These are phyloP conservation scores for Penicillium sp. DNA, from an alignment of 2,329 filamentous ascomycete genomes.

Conservation along the genomic window DNA sequence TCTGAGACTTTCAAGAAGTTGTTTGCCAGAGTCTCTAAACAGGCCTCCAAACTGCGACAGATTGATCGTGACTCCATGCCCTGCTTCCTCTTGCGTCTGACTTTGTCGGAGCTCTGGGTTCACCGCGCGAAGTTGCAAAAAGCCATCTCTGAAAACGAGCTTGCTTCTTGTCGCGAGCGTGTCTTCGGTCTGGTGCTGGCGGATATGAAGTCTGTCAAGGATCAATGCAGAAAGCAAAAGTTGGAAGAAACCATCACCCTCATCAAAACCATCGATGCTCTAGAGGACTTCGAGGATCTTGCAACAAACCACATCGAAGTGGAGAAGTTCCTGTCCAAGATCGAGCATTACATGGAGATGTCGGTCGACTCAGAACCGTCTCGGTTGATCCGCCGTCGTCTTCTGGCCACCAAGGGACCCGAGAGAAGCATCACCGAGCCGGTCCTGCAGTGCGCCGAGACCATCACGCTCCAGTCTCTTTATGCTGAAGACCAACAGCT, in stretches of 20 bases:
- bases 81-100: constrained; percentile 37
- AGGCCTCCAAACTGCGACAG: constrained; percentile 31
- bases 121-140: constrained; percentile 32
- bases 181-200: constrained; percentile 35
- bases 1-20: constrained; percentile 36
- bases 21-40: constrained; percentile 31
- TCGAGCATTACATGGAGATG: constrained; percentile 37
- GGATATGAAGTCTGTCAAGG: constrained; percentile 37
- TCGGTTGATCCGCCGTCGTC: constrained; percentile 34
- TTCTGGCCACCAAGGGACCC: constrained; percentile 31
- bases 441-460: constrained; percentile 35
- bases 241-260: constrained; percentile 35
- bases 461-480: constrained; percentile 37
- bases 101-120: constrained; percentile 35
- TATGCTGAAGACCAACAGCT: constrained; percentile 40
- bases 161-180: constrained; percentile 33
- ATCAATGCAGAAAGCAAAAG: constrained; percentile 36
- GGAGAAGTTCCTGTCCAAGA: constrained; percentile 36
- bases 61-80: constrained; percentile 37
- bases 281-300: constrained; percentile 43
- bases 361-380: constrained; percentile 32
- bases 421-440: constrained; percentile 30
- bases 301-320: constrained; percentile 34
- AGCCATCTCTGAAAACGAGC: constrained; percentile 29
- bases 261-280: constrained; percentile 38